These are phyloP conservation scores for Phylloporus scabripes DNA, from an alignment of 768 basidiomycete genomes.

Conservation along the genomic window DNA sequence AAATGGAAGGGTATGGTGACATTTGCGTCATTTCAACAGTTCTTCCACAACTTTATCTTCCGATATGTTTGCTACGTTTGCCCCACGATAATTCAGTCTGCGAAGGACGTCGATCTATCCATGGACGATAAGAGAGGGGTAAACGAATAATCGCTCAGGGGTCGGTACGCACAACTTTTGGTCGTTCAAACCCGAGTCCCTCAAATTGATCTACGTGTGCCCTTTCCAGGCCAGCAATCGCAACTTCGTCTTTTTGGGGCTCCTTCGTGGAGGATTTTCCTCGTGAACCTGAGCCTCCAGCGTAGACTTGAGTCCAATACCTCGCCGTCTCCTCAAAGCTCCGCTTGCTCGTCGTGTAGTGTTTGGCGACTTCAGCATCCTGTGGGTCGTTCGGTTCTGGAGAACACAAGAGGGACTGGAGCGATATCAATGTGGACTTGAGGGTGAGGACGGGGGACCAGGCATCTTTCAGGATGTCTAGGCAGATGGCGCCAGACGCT, in stretches of 20 bases:
- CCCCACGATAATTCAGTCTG: conserved; percentile 81
- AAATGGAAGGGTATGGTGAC: conserved; percentile 24
- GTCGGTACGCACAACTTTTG: conserved; percentile 70
- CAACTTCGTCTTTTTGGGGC: conserved; percentile 42
- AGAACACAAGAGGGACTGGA: conserved; percentile 88
- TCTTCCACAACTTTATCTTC: conserved; percentile 87
- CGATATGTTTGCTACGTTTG: conserved; percentile 71
- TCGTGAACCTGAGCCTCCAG: conserved; percentile 58
- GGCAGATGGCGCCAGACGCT: conserved; percentile 90
- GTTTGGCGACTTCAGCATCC: conserved; percentile 97
- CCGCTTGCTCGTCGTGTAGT: conserved; percentile 81
- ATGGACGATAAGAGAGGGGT: not conserved
- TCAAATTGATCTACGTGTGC: conserved; percentile 84
- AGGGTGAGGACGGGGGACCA: conserved; percentile 95
- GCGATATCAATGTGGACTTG: conserved; percentile 91
- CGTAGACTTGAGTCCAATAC: conserved; percentile 93
- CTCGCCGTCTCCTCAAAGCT: conserved; percentile 90
- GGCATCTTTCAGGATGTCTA: conserved; percentile 82
- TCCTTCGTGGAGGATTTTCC: conserved; percentile 31
- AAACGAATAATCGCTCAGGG: not conserved
- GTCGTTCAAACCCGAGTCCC: conserved; percentile 72
- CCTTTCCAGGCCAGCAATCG: conserved; percentile 74
- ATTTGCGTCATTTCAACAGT: conserved; percentile 53
- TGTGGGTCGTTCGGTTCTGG: conserved; percentile 97
- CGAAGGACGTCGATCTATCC: conserved; percentile 81